A percentile compares a stretch with the other conserved stretches of the same genome.
These are phyloP conservation scores for Pythium chondricola DNA, from an alignment of 352 stramenopile genomes.

Conservation along the genomic window DNA sequence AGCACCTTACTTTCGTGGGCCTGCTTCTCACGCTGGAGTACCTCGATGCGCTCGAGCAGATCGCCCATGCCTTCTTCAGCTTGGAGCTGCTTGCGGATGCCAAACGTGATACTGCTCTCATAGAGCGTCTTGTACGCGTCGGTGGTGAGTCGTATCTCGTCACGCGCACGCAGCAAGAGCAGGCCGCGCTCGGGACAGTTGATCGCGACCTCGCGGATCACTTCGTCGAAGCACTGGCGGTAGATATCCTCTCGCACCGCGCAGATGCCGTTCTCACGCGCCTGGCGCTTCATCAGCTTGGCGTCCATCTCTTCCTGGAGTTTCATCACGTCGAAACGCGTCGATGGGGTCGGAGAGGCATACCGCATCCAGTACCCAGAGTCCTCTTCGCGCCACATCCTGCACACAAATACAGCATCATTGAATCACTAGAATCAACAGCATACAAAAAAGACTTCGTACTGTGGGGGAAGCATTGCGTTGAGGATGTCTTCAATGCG, in stretches of 20 bases:
- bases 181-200: slow-evolving; percentile 90
- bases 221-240: slow-evolving; percentile 88
- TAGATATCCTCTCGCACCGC: slow-evolving; percentile 93
- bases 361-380: slow-evolving; percentile 90
- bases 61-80: slow-evolving; percentile 91
- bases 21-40: slow-evolving; percentile 50
- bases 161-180: slow-evolving; percentile 86
- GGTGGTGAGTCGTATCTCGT: slow-evolving; percentile 92
- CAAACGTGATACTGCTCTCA: slow-evolving; percentile 91
- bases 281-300: slow-evolving; percentile 86
- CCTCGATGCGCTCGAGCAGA: slow-evolving; percentile 55
- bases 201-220: slow-evolving; percentile 91
- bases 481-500: slow-evolving; percentile 78
- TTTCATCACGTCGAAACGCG: slow-evolving; percentile 90
- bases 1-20: slow-evolving; percentile 80
- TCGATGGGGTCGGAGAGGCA: slow-evolving; percentile 83
- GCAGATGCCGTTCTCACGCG: slow-evolving; percentile 90
- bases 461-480: slow-evolving; percentile 70
- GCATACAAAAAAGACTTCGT: not conserved
- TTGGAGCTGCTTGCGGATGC: slow-evolving; percentile 91
- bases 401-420: slow-evolving; percentile 18
- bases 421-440: not conserved
- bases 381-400: slow-evolving; percentile 75
- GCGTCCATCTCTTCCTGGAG: slow-evolving; percentile 89
- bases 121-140: slow-evolving; percentile 95